Percentiles rank a stretch among this genome's conserved stretches.
phyloP scores from a whole-genome alignment of 257 asterid genomes.

The Verbena officinalis region DNA sequence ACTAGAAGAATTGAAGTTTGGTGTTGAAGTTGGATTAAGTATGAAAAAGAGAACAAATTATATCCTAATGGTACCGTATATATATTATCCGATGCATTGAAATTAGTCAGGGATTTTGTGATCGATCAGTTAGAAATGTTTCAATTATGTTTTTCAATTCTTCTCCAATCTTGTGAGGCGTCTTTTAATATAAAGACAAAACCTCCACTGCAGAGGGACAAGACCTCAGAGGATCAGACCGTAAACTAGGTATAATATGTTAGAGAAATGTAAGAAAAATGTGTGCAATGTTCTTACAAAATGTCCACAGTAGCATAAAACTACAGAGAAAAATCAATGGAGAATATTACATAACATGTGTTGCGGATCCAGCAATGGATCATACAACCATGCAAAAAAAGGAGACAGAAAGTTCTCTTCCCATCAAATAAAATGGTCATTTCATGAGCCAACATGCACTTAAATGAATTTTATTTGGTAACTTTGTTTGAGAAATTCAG shows the following conservation, averaged over 20 bases:
- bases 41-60: too few relatives aligned
- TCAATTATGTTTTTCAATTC: too few relatives aligned
- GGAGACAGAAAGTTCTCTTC: constrained; percentile 29
- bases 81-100: too few relatives aligned
- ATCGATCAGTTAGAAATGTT: too few relatives aligned
- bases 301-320: constrained; percentile 26
- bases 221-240: too few relatives aligned
- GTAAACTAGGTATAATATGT: background rate
- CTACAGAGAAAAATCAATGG: constrained; percentile 36
- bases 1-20: too few relatives aligned
- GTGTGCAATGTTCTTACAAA: constrained; percentile 25
- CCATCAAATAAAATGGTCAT: constrained; percentile 40
- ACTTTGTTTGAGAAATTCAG: constrained; percentile 19
- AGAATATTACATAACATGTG: constrained; percentile 61
- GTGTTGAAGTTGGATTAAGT: too few relatives aligned
- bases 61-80: too few relatives aligned
- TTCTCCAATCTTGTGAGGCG: too few relatives aligned
- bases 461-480: constrained; percentile 21
- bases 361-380: constrained; percentile 38
- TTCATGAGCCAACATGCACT: constrained; percentile 24
- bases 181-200: too few relatives aligned
- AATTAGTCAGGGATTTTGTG: too few relatives aligned
- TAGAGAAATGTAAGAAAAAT: background rate
- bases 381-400: constrained; percentile 74
- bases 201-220: too few relatives aligned